Base-by-base conservation (phyloP, 2,329 filamentous ascomycete genomes). In the Claviceps cyperi region DNA sequence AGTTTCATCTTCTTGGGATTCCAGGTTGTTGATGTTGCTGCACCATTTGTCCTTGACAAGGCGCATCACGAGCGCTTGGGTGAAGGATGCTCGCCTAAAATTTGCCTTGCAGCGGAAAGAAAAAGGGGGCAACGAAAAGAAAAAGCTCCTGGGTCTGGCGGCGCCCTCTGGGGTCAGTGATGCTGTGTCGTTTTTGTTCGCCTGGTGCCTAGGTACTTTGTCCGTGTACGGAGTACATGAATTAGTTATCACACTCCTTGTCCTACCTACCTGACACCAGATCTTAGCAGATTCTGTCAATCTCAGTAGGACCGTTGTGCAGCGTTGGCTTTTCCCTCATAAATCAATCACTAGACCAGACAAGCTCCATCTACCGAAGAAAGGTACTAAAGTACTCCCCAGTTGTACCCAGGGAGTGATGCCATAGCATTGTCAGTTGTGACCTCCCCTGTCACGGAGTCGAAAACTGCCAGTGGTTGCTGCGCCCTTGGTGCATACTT, bases 1-100 rank as follows among this genome's bases (percentile, higher is more conserved):
- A 17, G 50, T 53, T 53, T 53, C 52, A 53, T 32, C n/a, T 46
- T 24, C 28, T 43, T 28, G 14, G 13, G 15, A 11, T 35, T 8
- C 5, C 15, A 19, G 4, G 21, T 32, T 32, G 3, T 44, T 5
- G 43, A 24, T 32, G 22, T 7, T 28, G 7, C 21, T 32, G 24
- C 15, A 44, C 14, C 21, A 32, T 32, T 43, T 11, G 40, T 22
- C 11, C 0, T 43, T 22, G 7, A 17, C 19, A 14, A 32, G 6
- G 24, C 21, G 21, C 13, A 15, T 47, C 37, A 22, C 46, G n/a
- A 35, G 24, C 38, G 24, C 13, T 28, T 28, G 38, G 24, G 17
- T 21, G 39, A 36, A 46, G 36, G 41, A 36, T 24, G 46, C 35
- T 51, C 35, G 35, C 36, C 17, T 17, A 35, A 21, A 22, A 3